A percentile compares a stretch with the other conserved stretches of the same genome.
Conservation (phyloP, 345 rosid genomes). For the Linum lewisii region DNA sequence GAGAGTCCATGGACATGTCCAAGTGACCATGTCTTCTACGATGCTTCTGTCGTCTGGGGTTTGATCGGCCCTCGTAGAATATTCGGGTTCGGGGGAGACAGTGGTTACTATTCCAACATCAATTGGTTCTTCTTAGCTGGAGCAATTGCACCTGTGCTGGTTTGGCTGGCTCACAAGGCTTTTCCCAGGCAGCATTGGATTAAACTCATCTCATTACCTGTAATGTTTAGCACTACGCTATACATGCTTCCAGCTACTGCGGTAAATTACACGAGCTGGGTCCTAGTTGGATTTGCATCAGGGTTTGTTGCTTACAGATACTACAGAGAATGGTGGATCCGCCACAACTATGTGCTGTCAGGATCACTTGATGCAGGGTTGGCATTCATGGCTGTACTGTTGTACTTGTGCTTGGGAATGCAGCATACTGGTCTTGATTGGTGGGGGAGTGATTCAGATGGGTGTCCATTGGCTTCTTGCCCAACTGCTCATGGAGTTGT, state of each 20-base stretch:
- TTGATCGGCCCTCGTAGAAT: constrained; percentile 80
- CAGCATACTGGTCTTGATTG: constrained; percentile 57
- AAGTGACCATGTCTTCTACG: constrained; percentile 71
- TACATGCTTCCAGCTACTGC: constrained; percentile 98
- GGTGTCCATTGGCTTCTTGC: constrained; percentile 80
- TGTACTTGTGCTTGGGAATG: constrained; percentile 77
- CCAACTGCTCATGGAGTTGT: constrained; percentile 61
- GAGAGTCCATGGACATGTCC: constrained; percentile 86
- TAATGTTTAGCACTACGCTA: constrained; percentile 68
- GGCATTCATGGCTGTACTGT: constrained; percentile 89
- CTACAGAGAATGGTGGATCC: constrained; percentile 61
- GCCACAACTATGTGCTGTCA: constrained; percentile 86
- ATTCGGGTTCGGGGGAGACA: constrained; percentile 77
- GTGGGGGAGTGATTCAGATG: constrained; percentile 99
- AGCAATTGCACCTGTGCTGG: constrained; percentile 64
- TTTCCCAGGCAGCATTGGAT: constrained; percentile 86
- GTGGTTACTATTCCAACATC: constrained; percentile 58
- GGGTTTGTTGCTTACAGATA: constrained; percentile 77
- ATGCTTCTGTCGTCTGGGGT: constrained; percentile 98
- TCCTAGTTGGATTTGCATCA: constrained; percentile 64
- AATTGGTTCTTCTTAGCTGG: constrained; percentile 93
- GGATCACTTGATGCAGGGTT: constrained; percentile 93
- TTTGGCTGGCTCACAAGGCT: constrained; percentile 67
- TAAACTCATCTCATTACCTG: constrained; percentile 80
- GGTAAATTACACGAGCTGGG: constrained; percentile 92